Evolutionary conservation across 2,329 filamentous ascomycete genomes (phyloP).

Genomic region (Nothophaeocryptopus gaeumannii): DNA sequence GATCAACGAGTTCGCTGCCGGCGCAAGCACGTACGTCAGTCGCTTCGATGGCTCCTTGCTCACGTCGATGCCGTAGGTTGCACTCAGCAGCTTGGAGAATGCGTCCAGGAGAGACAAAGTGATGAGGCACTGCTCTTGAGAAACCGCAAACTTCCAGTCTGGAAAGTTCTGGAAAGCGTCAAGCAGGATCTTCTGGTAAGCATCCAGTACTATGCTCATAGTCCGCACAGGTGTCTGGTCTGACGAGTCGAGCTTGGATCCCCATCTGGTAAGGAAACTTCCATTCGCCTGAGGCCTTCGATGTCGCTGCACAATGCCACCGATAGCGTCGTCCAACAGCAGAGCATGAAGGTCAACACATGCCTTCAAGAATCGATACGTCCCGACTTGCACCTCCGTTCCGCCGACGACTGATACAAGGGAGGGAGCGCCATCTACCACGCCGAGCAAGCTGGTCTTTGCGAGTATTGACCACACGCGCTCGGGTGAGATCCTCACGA

Average conservation of each 20-base stretch:
- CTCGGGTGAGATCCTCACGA: conserved; percentile 71
- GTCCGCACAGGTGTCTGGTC: conserved; percentile 73
- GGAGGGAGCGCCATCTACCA: conserved; percentile 71
- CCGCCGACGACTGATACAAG: conserved; percentile 77
- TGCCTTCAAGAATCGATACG: conserved; percentile 73
- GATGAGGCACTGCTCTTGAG: conserved; percentile 66
- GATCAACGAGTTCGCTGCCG: conserved; percentile 72
- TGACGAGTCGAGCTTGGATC: conserved; percentile 53
- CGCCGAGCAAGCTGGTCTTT: conserved; percentile 74
- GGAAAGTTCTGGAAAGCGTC: conserved; percentile 83
- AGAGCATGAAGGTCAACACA: conserved; percentile 71
- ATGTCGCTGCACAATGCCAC: conserved; percentile 65
- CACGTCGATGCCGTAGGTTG: conserved; percentile 73
- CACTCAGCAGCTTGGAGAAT: conserved; percentile 68
- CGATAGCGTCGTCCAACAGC: conserved; percentile 72
- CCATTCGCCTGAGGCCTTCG: conserved; percentile 37
- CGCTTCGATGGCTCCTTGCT: conserved; percentile 44
- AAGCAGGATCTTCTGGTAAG: conserved; percentile 71
- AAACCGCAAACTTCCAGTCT: conserved; percentile 76
- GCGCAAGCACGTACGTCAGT: conserved; percentile 63
- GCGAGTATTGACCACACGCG: conserved; percentile 88
- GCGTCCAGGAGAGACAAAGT: conserved; percentile 65
- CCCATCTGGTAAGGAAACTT: not conserved
- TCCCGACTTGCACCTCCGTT: conserved; percentile 72
- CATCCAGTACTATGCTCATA: conserved; percentile 67